Base-by-base conservation (phyloP, 306 rosid species). In the Glycine soja region DNA sequence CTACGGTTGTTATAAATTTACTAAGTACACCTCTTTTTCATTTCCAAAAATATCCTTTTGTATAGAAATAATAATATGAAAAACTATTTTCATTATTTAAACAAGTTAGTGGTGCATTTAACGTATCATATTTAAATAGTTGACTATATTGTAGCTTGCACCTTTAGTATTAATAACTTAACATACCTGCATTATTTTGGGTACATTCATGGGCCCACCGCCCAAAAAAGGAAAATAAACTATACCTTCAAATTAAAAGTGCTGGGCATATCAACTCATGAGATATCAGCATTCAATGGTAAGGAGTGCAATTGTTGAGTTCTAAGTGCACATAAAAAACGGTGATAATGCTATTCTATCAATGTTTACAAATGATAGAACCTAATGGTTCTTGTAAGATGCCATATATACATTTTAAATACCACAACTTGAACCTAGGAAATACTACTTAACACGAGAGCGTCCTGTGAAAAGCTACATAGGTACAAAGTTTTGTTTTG, bases 331-430 rank as follows among this genome's bases (percentile, higher is more conserved):
- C 19, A 63, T 36, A 34, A 34, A 3, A 63, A 38, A 14, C 18
- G 71, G 18, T 38, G 50, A 65, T 40, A 40, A 50, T 65, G 24
- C n/a, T 6, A 63, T 14, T 1, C 40, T 6, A 64, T n/a, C 11
- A 36, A 64, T 64, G 24, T 36, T 61, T 78, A 76, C 80, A 72
- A 71, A 54, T 65, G 40, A 56, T 32, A 50, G 38, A 48, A 68
- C 62, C 57, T 42, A 61, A 59, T 43, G 15, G 18, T 52, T 69
- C 72, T 72, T 52, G 10, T 66, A 57, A 72, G 64, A 81, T 67
- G 47, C 9, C 36, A 85, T 75, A 85, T 85, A 56, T 64, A 85
- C 88, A 81, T 14, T 70, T 80, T 4, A 62, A 76, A 76, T 64
- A 76, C 14, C 45, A 63, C 65, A 80, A 6, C 62, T 75, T 54